Evolutionary conservation across 2,329 filamentous ascomycete species (phyloP), one percentile per base, ranked within the genome.

Genomic region (Coniochaeta sp.): DNA sequence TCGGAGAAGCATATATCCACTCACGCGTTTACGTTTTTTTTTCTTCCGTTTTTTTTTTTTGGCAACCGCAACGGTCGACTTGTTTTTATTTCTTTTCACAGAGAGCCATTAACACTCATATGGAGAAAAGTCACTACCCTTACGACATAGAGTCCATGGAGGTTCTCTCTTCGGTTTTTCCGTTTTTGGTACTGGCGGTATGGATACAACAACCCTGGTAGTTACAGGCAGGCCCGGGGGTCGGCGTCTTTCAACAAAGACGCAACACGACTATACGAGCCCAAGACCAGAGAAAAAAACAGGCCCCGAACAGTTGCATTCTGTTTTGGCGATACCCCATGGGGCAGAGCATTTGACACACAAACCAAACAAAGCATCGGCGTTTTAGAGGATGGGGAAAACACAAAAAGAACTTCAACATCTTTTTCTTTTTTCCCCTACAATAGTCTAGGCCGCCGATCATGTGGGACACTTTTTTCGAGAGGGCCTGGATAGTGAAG

Each of bases 221-320:
- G 17, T 40, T 40, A 40, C 38, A 17, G 38, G 38, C 38, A 36
- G 16, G 17, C n/a, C 2, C 9, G 54, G 34, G 30, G 63, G 64
- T 59, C 62, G 66, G 66, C 65, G 70, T 72, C 71, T 71, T 72
- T 72, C 71, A 72, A 72, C 71, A 72, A 69, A 70, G 70, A 72
- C 70, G 67, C 54, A 56, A 63, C 65, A 66, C 66, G 22, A 57
- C 22, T 24, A 47, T 55, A 55, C n/a, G 65, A 69, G 66, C 65
- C 66, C 54, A 56, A 34, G 50, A 68, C n/a, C n/a, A n/a, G n/a
- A n/a, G n/a, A n/a, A n/a, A 65, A 64, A 64, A 47, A 17, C 64
- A 40, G 66, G 65, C 63, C 64, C n/a, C 61, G 61, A 69, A 65
- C 61, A 66, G 60, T 22, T 19, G 16, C 34, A 57, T 60, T 56